Percentiles rank a stretch among this genome's conserved stretches.
Conservation (phyloP, 2,329 filamentous ascomycete genomes). For the Aspergillus sp. region DNA sequence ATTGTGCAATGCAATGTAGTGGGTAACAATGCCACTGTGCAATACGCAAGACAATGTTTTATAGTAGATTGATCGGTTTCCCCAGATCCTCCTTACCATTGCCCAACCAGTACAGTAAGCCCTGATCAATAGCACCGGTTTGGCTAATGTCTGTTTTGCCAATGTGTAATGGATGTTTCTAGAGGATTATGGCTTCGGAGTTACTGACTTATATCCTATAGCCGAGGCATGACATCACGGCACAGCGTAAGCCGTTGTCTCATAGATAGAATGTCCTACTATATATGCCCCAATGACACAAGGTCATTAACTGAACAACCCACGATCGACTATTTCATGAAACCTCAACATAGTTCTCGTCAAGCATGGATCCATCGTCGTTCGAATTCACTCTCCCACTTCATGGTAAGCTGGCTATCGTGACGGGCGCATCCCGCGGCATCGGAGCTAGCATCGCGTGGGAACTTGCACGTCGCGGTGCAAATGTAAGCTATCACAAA, state of each 20-base stretch:
- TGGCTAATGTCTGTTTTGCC: background rate
- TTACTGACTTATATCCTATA: background rate
- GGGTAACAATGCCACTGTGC: no score
- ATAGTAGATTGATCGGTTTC: no score
- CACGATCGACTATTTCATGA: background rate
- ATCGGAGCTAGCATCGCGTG: constrained; percentile 2
- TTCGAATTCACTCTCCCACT: background rate
- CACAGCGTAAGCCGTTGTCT: background rate
- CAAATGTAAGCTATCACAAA: background rate
- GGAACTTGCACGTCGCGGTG: constrained; percentile 7
- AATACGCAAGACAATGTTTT: no score
- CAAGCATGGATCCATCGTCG: background rate
- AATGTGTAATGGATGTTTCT: background rate
- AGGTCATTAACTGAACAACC: background rate
- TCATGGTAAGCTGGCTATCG: constrained; percentile 8
- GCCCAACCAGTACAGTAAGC: background rate
- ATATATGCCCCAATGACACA: background rate
- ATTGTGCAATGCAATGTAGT: no score
- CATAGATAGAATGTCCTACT: background rate
- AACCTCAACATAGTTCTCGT: no score
- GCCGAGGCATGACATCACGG: background rate
- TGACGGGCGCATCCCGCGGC: constrained; percentile 10
- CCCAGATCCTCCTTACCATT: background rate
- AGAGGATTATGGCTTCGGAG: background rate
- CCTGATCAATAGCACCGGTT: no score